Percentiles rank a stretch among this genome's conserved stretches.
These are phyloP conservation scores for Talaromyces sp. DNA, from an alignment of 2,329 filamentous ascomycete genomes.

Conservation along the genomic window DNA sequence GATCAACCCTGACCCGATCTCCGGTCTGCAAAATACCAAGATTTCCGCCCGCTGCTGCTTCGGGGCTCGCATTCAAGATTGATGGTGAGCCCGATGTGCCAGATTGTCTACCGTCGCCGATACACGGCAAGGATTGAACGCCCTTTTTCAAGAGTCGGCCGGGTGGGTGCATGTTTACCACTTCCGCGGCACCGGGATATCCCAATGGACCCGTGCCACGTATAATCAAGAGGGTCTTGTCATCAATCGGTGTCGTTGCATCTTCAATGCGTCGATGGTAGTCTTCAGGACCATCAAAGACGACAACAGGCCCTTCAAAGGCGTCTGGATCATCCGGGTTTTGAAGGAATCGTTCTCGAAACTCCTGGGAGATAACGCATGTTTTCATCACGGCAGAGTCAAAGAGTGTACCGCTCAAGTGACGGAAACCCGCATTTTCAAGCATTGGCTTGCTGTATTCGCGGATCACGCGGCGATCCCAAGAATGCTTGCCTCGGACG, in stretches of 20 bases:
- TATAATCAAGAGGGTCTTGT: constrained; percentile 49
- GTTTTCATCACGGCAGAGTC: constrained; percentile 55
- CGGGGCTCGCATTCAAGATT: constrained; percentile 56
- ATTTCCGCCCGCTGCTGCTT: constrained; percentile 55
- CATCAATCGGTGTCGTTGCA: constrained; percentile 38
- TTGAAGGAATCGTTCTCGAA: constrained; percentile 46
- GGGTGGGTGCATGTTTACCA: constrained; percentile 54
- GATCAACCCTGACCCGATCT: constrained; percentile 50
- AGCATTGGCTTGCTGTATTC: constrained; percentile 48
- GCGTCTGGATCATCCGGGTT: constrained; percentile 48
- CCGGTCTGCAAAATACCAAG: constrained; percentile 51
- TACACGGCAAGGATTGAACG: constrained; percentile 48
- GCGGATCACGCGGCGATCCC: constrained; percentile 51
- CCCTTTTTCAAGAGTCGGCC: constrained; percentile 46
- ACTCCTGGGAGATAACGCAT: constrained; percentile 48
- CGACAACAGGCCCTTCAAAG: constrained; percentile 48
- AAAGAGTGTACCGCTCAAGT: constrained; percentile 49
- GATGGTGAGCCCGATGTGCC: constrained; percentile 56
- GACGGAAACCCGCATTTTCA: constrained; percentile 51
- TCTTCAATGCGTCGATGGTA: constrained; percentile 46
- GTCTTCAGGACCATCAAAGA: constrained; percentile 53
- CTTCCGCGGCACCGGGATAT: constrained; percentile 52
- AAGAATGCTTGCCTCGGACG: constrained; percentile 44
- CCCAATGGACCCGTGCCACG: constrained; percentile 50
- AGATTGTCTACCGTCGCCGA: constrained; percentile 56